A percentile compares a stretch with the other conserved stretches of the same genome.
phyloP scores from a whole-genome alignment of 169 alveolate species.

The Theileria parva region DNA sequence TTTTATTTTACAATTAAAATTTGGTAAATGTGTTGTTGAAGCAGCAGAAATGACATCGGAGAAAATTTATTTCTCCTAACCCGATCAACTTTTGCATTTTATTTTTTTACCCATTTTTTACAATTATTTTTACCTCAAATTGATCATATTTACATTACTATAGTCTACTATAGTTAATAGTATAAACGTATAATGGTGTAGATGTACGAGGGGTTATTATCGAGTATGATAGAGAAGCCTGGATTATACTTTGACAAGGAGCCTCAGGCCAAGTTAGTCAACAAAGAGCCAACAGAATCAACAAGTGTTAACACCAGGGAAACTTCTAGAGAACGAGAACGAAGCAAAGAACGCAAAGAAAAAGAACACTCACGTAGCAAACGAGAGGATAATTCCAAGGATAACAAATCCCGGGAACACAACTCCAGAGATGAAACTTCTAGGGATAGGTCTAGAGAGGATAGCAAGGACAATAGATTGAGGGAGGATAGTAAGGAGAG shows the following conservation, averaged over 20 bases:
- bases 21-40: too few relatives aligned
- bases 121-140: too few relatives aligned
- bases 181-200: not conserved
- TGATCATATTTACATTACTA: not conserved
- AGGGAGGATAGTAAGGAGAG: not conserved
- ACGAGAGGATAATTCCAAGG: not conserved
- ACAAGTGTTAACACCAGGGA: not conserved
- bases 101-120: too few relatives aligned
- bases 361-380: not conserved
- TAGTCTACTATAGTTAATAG: not conserved
- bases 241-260: conserved; percentile 35
- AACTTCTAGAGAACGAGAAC: not conserved
- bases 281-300: not conserved
- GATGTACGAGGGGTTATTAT: conserved; percentile 37
- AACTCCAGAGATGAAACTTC: not conserved
- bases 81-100: too few relatives aligned
- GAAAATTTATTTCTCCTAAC: too few relatives aligned
- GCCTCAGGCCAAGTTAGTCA: not conserved
- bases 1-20: too few relatives aligned
- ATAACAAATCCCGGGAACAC: not conserved
- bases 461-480: not conserved
- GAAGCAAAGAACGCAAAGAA: not conserved
- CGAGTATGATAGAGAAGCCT: conserved; percentile 64
- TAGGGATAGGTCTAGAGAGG: not conserved
- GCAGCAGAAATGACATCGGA: too few relatives aligned